Base-by-base conservation (phyloP, 495 filamentous ascomycete genomes). In the Corynascus novoguineensis region DNA sequence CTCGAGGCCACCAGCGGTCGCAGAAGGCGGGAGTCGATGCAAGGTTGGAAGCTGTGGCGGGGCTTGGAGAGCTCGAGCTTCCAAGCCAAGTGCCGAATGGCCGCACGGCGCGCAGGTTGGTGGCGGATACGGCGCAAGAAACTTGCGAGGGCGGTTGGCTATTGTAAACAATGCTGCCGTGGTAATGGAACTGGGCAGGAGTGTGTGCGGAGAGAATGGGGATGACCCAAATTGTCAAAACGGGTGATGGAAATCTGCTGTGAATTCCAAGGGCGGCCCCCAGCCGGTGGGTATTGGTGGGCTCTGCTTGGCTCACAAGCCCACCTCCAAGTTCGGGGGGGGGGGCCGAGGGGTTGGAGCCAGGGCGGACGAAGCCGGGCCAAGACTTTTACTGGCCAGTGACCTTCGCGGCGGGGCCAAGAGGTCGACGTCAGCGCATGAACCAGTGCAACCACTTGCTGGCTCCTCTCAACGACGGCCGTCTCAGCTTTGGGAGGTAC, bases 341-440 rank as follows among this genome's bases (percentile, higher is more conserved):
- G 14, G 51, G 19, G 31, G 15, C 21, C 41, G 52, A 37, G 41
- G 41, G 52, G 40, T 27, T n/a, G 24, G 34, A 17, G 31, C 37
- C 17, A 41, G 38, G 35, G 35, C 42, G 60, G 50, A 49, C 59
- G 61, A 53, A 48, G 40, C 47, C 27, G 47, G 27, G 46, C 48
- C 48, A 51, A 45, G 47, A 32, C 25, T 28, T 37, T 44, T 9
- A 44, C 17, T 41, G 2, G 1, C 4, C 10, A 11, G 7, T 22
- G 38, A 41, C 3, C 6, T 32, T 32, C 10, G 38, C 14, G 38
- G 2, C 28, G 15, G 22, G 22, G 42, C 42, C 29, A 35, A 35
- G 31, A 31, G 27, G n/a, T 31, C 71, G 67, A 75, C 69, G 71
- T 73, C 73, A 75, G 72, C 68, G 71, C 72, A 71, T 71, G 60